Evolutionary conservation across 352 stramenopile species (phyloP).

Genomic region (Albugo laibachii): DNA sequence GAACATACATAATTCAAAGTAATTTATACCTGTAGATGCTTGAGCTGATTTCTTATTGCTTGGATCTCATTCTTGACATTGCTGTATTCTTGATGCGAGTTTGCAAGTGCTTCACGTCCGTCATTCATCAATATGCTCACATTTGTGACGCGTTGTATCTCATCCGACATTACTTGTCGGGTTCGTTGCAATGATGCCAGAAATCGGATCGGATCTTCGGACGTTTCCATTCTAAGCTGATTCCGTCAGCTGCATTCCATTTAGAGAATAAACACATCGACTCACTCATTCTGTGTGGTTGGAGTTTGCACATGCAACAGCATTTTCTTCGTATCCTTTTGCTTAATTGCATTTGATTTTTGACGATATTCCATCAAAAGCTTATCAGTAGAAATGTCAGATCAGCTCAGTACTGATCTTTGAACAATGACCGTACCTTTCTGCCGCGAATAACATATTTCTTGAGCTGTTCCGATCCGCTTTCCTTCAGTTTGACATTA

Average conservation of each 20-base stretch:
- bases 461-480: conserved; percentile 13
- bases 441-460: conserved; percentile 17
- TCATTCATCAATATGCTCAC: conserved; percentile 33
- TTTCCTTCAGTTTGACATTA: conserved; percentile 9
- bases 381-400: conserved; percentile 2
- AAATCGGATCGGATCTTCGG: conserved; percentile 11
- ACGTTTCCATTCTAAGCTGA: background rate
- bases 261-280: background rate
- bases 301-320: conserved; percentile 4
- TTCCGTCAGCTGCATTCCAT: background rate
- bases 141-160: conserved; percentile 42
- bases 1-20: background rate
- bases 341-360: conserved; percentile 19
- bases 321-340: conserved; percentile 3
- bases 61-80: conserved; percentile 32
- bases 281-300: background rate
- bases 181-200: conserved; percentile 38
- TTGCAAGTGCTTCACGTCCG: conserved; percentile 29
- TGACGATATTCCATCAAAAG: conserved; percentile 36
- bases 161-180: conserved; percentile 40
- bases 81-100: conserved; percentile 36
- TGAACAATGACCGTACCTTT: conserved; percentile 15
- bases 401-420: background rate
- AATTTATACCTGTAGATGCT: conserved; percentile 16
- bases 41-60: conserved; percentile 35